phyloP scores from a whole-genome alignment of 179 eudicot genomes.

The Beta corolliflora region DNA sequence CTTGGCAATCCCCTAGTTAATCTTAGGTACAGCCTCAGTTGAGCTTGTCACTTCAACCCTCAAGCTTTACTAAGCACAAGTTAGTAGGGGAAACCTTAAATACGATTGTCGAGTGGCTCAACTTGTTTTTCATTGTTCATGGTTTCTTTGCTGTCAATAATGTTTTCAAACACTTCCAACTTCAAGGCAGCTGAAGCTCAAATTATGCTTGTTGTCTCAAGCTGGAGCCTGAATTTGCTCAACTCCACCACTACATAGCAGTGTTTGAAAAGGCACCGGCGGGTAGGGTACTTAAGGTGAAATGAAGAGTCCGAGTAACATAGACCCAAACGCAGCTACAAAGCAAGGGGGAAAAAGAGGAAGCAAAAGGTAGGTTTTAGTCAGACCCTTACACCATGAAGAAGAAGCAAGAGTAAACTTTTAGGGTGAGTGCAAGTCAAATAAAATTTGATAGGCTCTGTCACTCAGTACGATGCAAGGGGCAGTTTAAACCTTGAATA shows the following conservation, averaged over 20 bases:
- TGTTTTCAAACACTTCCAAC: neutral
- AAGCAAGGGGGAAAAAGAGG: too few species aligned
- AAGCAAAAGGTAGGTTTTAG: too few species aligned
- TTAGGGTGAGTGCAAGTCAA: conserved; percentile 75
- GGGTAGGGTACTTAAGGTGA: too few species aligned
- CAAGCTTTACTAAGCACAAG: neutral
- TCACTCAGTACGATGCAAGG: conserved; percentile 46
- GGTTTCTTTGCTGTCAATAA: neutral
- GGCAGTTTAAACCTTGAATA: conserved; percentile 65
- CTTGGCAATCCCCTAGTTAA: neutral
- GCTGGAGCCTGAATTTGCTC: neutral
- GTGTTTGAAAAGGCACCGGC: neutral
- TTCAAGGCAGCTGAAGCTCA: neutral
- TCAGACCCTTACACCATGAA: neutral
- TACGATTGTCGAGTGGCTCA: neutral
- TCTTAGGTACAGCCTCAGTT: neutral
- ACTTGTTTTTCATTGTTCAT: neutral
- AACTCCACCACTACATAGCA: neutral
- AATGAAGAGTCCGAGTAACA: too few species aligned
- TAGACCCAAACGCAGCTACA: too few species aligned
- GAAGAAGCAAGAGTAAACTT: conserved; percentile 53
- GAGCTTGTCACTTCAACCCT: neutral
- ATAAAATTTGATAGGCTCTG: conserved; percentile 53
- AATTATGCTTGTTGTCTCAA: neutral
- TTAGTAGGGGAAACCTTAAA: neutral